A percentile compares a stretch with the other conserved stretches of the same genome.
Evolutionary conservation across 345 rosid genomes (phyloP).

Genomic region (Pistacia integerrima): DNA sequence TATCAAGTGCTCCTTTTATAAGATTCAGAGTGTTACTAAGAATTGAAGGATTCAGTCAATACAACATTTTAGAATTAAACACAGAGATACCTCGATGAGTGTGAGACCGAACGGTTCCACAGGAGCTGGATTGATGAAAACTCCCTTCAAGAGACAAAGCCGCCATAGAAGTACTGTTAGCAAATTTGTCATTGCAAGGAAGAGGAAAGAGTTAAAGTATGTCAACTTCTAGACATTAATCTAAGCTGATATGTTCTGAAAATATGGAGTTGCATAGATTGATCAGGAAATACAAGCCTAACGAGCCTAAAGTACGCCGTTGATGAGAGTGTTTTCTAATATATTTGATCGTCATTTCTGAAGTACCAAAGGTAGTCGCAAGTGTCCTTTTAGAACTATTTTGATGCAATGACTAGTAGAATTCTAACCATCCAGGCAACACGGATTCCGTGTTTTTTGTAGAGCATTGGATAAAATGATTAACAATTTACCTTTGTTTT

Average conservation of each 20-base stretch:
- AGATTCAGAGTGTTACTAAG: neutral
- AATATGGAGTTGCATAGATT: neutral
- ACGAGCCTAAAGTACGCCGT: neutral
- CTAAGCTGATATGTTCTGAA: neutral
- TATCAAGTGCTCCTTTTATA: neutral
- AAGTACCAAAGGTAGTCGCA: neutral
- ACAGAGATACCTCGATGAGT: constrained; percentile 54
- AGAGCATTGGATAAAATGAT: no score
- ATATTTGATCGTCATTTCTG: neutral
- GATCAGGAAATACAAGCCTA: neutral
- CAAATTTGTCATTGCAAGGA: constrained; percentile 23
- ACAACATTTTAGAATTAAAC: neutral
- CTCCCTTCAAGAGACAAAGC: constrained; percentile 57
- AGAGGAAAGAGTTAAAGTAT: constrained; percentile 1
- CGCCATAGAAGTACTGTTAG: constrained; percentile 27
- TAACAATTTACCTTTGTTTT: constrained; percentile 55
- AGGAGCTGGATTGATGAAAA: constrained; percentile 72
- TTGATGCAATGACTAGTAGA: neutral
- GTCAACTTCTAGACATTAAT: neutral
- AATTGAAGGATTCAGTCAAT: neutral
- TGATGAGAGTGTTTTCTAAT: neutral
- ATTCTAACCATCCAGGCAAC: no score
- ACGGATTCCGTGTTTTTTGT: no score
- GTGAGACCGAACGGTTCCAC: constrained; percentile 83
- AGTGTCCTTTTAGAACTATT: neutral